Percentiles rank a stretch among this genome's conserved stretches.
Evolutionary conservation across 2,329 filamentous ascomycete genomes (phyloP).

Genomic region (Paecilomyces variotii): DNA sequence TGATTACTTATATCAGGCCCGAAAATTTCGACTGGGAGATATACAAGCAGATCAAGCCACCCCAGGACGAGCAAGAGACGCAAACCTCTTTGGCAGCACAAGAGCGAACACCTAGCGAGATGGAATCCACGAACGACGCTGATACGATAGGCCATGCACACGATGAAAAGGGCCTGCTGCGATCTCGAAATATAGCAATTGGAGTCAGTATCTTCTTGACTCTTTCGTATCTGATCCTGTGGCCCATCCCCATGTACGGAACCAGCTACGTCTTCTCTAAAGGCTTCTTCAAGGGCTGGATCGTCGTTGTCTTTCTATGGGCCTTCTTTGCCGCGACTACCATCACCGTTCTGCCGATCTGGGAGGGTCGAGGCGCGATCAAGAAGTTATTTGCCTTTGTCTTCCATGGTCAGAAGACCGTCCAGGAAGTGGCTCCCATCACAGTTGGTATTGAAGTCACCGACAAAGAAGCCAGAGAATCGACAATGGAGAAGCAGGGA

Average conservation of each 20-base stretch:
- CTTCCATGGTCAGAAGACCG: neutral
- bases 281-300: constrained; percentile 18
- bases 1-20: constrained; percentile 14
- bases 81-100: constrained; percentile 1
- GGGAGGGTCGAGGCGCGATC: neutral
- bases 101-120: neutral
- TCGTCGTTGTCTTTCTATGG: constrained; percentile 17
- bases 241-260: constrained; percentile 45
- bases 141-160: neutral
- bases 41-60: constrained; percentile 5
- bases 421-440: neutral
- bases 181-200: constrained; percentile 9
- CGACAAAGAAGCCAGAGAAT: neutral
- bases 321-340: constrained; percentile 12
- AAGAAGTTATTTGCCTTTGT: neutral
- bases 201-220: constrained; percentile 10
- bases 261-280: constrained; percentile 37
- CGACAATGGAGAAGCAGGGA: neutral
- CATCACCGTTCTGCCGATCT: neutral
- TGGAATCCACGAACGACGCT: neutral
- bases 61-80: neutral
- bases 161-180: constrained; percentile 10
- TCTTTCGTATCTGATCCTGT: constrained; percentile 29
- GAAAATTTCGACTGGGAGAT: constrained; percentile 16
- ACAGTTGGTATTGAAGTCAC: neutral